Conservation (phyloP, 1,284 basidiomycete genomes). For the Sanguinoderma infundibulare region DNA sequence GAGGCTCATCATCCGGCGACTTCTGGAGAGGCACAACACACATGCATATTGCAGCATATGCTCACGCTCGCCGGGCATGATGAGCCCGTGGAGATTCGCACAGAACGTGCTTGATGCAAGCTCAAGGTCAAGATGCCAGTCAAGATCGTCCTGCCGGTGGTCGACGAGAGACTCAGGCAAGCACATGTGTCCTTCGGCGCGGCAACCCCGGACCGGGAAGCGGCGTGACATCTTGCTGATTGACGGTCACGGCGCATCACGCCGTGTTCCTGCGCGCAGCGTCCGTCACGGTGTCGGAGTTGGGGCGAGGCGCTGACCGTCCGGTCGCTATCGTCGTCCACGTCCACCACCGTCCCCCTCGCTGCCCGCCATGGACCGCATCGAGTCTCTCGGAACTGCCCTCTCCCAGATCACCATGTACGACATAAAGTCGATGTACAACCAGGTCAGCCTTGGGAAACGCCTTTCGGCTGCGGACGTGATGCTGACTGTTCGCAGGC, state of each 20-base stretch:
- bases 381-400: conserved; percentile 70
- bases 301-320: conserved; percentile 7
- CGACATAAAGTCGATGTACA: conserved; percentile 93
- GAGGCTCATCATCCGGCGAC: background rate
- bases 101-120: background rate
- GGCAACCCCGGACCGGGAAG: background rate
- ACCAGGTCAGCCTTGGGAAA: conserved; percentile 60
- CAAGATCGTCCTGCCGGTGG: no score
- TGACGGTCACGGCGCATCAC: background rate
- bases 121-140: background rate
- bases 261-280: conserved; percentile 5
- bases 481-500: conserved; percentile 50
- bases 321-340: conserved; percentile 20
- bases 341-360: conserved; percentile 15
- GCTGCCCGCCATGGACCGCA: conserved; percentile 39
- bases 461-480: background rate
- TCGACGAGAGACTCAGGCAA: no score
- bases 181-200: background rate
- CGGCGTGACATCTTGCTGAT: background rate
- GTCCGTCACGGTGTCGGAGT: conserved; percentile 11
- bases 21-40: conserved; percentile 1
- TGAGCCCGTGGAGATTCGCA: background rate
- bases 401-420: conserved; percentile 85
- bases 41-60: conserved; percentile 1
- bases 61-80: background rate